Evolutionary conservation across 805 yeast genomes (phyloP), one percentile per base, ranked within the genome.

Genomic region (Ascoidea asiatica): DNA sequence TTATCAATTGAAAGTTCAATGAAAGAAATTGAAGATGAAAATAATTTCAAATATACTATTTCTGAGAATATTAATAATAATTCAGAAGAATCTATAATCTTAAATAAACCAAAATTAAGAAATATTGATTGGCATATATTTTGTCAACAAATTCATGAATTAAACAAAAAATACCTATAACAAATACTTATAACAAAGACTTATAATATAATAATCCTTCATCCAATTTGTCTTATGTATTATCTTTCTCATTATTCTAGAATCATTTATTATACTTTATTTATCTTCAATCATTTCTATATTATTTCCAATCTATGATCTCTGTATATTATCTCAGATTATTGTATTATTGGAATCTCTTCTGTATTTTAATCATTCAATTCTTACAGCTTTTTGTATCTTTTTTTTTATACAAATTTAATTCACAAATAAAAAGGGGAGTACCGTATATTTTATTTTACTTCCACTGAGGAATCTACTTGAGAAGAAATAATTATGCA

Each of bases 51-150:
- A n/a, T n/a, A n/a, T n/a, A n/a, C n/a, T n/a, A n/a, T n/a, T n/a
- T n/a, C n/a, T n/a, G n/a, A n/a, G n/a, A n/a, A n/a, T n/a, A 29
- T 29, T 29, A 29, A 2, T 15, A 8, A 29, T 11, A 29, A 29
- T 29, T 29, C 4, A 8, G 8, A 8, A 11, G 15, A 29, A 15
- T 11, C 35, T 29, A 29, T 11, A 11, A 15, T 29, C 35, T 11
- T 29, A 11, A 11, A 8, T 29, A 29, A 29, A 29, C 35, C 35
- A 29, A 11, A 11, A 2, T 45, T 65, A 23, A 67, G 95, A 35
- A 86, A 79, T 45, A 79, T 85, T 44, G 96, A 88, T 54, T 90
- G 97, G 97, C 82, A 77, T 55, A 70, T 83, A 5, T 64, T 90
- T 54, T 86, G 97, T 56, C 72, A 90, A 33, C 94, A 87, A 55